Evolutionary conservation across 441 rosid genomes (phyloP), one percentile per base, ranked within the genome.

Genomic region (Kokia cookei): DNA sequence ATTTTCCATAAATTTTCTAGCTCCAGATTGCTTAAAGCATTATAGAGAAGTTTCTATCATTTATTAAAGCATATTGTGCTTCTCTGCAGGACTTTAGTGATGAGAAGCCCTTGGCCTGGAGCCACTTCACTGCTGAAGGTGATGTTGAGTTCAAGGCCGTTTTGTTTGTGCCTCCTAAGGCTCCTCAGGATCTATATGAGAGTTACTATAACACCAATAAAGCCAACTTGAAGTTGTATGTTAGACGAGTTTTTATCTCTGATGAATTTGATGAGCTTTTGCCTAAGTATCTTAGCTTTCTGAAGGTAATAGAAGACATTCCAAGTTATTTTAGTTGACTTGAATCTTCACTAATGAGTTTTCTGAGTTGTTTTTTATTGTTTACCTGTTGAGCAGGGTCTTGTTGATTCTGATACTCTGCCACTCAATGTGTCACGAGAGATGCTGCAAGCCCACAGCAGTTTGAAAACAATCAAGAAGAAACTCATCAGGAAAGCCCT

Each of bases 111-210:
- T 40, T 92, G 79, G 80, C 91, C 69, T 92, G 97, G 97, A 93
- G 97, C 75, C 97, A 93, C 81, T 94, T 94, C 48, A 87, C 81
- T 32, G 97, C 98, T 45, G 98, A 94, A 82, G 97, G 97, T 55
- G 98, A 94, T 85, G 98, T 94, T 53, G 98, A 94, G 79, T 94
- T 94, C 86, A 91, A 94, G 85, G 94, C 98, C 62, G 88, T 93
- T 58, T 78, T 94, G 75, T 94, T 84, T 85, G 97, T 94, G 84
- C 97, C 99, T 78, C 94, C 97, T 2, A 94, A 89, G 86, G 99
- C 98, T 75, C 92, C 99, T 65, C 90, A 89, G 47, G 97, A 94
- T 84, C 82, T 89, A 14, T 94, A 94, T 24, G 97, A 94, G 85
- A 90, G 99, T 81, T 94, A 91, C 75, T 91, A 93, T 81, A 93